Conservation (phyloP, 176 grass and related monocot genomes). For the Zea mays region Zm-B73-REFERENCE-NAM-5.0 NC_050102.1:140342001-140342500, state of each 20-base stretch:
- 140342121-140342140: slow-evolving; percentile 48
- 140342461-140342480: slow-evolving; percentile 86
- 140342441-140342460: slow-evolving; percentile 66
- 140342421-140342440: slow-evolving; percentile 71
- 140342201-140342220: slow-evolving; percentile 89
- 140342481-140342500: slow-evolving; percentile 85
- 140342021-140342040: background rate
- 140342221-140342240: slow-evolving; percentile 87
- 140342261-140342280: slow-evolving; percentile 74
- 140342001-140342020: background rate
- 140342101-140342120: slow-evolving; percentile 63
- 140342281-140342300: slow-evolving; percentile 85
- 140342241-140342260: slow-evolving; percentile 76
- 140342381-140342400: slow-evolving; percentile 51
- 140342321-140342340: slow-evolving; percentile 58
- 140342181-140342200: slow-evolving; percentile 61
- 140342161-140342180: slow-evolving; percentile 73
- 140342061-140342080: slow-evolving; percentile 34
- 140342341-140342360: slow-evolving; percentile 47
- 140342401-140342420: slow-evolving; percentile 41
- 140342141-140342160: slow-evolving; percentile 24
- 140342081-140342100: slow-evolving; percentile 48
- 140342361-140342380: slow-evolving; percentile 68
- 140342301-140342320: slow-evolving; percentile 93
- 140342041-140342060: background rate